phyloP scores from a whole-genome alignment of 2,329 filamentous ascomycete genomes.

The Periglandula ipomoeae region DNA sequence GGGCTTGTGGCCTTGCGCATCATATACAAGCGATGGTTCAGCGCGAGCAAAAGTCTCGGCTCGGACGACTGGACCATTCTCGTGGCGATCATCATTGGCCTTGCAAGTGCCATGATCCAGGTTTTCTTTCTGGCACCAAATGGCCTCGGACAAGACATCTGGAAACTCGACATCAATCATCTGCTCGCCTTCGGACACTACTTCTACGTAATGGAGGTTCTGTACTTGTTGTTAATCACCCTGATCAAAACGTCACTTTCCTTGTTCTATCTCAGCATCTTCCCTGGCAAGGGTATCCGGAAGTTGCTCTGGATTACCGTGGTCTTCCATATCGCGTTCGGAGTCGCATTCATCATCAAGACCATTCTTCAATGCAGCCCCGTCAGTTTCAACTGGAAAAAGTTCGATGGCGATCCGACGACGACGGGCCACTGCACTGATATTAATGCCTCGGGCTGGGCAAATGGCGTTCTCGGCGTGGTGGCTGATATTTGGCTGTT shows the following conservation, averaged over 20 bases:
- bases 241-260: slow-evolving; percentile 37
- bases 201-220: slow-evolving; percentile 27
- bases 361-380: slow-evolving; percentile 36
- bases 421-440: slow-evolving; percentile 35
- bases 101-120: slow-evolving; percentile 17
- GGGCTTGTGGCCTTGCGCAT: slow-evolving; percentile 27
- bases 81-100: slow-evolving; percentile 12
- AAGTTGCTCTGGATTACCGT: slow-evolving; percentile 27
- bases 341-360: slow-evolving; percentile 27
- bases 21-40: slow-evolving; percentile 16
- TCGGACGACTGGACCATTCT: slow-evolving; percentile 23
- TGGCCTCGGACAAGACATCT: slow-evolving; percentile 34
- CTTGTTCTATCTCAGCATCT: slow-evolving; percentile 40
- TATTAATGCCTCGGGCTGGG: slow-evolving; percentile 34
- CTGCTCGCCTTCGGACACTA: slow-evolving; percentile 29
- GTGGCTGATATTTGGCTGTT: slow-evolving; percentile 36
- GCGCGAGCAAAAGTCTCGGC: slow-evolving; percentile 18
- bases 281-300: slow-evolving; percentile 26
- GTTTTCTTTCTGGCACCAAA: slow-evolving; percentile 17
- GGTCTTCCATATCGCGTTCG: slow-evolving; percentile 24
- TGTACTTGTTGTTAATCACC: slow-evolving; percentile 33
- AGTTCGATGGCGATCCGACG: slow-evolving; percentile 27
- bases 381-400: slow-evolving; percentile 35
- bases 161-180: slow-evolving; percentile 27
- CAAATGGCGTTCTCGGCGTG: slow-evolving; percentile 37